phyloP scores from a whole-genome alignment of 257 asterid species.

The Sherardia arvensis region DNA sequence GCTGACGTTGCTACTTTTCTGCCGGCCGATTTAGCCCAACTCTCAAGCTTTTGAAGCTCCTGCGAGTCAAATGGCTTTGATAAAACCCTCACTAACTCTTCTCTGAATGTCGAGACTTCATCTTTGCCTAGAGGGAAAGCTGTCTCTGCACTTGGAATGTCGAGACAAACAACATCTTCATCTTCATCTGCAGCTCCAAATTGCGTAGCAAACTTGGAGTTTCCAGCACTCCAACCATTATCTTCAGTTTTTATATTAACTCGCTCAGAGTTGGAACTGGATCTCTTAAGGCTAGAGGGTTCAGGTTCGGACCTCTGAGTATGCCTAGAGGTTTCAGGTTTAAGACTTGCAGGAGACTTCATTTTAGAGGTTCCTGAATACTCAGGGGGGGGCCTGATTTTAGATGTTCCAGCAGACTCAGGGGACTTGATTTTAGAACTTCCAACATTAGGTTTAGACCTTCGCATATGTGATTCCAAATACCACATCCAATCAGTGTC shows the following conservation, averaged over 20 bases:
- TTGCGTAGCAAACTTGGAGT: too few relatives aligned
- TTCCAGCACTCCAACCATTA: background rate
- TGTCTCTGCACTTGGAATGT: slow-evolving; percentile 5
- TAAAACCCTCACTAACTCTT: slow-evolving; percentile 18
- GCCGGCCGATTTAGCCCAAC: slow-evolving; percentile 5
- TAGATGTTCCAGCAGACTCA: too few relatives aligned
- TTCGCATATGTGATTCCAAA: too few relatives aligned
- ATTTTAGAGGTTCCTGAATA: background rate
- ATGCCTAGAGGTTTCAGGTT: background rate
- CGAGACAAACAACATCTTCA: background rate
- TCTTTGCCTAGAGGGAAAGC: too few relatives aligned
- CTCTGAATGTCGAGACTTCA: too few relatives aligned
- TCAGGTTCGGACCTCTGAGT: background rate
- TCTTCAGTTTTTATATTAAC: background rate
- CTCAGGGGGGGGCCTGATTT: background rate
- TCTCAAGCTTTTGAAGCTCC: slow-evolving; percentile 32
- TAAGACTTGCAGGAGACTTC: background rate
- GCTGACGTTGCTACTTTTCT: slow-evolving; percentile 1
- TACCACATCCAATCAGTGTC: background rate
- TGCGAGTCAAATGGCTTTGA: slow-evolving; percentile 21
- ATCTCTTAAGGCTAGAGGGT: background rate
- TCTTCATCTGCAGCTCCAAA: background rate
- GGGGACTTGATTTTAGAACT: background rate
- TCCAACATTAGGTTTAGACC: too few relatives aligned
- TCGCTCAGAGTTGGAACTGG: background rate